Base-by-base conservation (phyloP, 129 eudicot genomes). In the Scalesia atractyloides region DNA sequence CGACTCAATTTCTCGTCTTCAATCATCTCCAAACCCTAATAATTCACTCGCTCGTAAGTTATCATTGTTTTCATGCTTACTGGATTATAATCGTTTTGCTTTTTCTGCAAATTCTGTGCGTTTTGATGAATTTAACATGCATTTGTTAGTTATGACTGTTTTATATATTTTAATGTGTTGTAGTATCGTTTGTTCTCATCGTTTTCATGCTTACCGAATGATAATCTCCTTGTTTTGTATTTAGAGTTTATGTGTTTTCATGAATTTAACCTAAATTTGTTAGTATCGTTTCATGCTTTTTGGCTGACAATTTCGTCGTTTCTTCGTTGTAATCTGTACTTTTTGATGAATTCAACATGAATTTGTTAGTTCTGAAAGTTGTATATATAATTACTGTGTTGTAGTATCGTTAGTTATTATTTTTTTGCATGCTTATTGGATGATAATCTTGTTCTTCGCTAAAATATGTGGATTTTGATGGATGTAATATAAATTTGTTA, bases 1-100 rank as follows among this genome's bases (percentile, higher is more conserved):
- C 41, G 83, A 80, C 74, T 77, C 96, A 69, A 87, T 89, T 53
- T 82, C 90, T 79, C 88, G 73, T 6, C 90, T 92, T 69, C 82
- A 83, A 36, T 81, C 89, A 6, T 69, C 92, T 70, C 90, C 87
- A 56, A 76, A 79, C 64, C 80, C 62, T 34, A 70, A 24, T 5
- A 72, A 77, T 57, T 69, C 86, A 7, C 75, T 80, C 54, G 66
- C 80, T 68, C 84, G 92, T 88, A 63, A 73, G 66, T 69, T 52
- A 13, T 26, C 26, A 16, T 66, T 43, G 4, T 41, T 10, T 33
- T 48, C 14, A 17, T 58, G 1, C 13, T 33, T 14, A 34, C 37
- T n/a, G 19, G n/a, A 44, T 43, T 6, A 26, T 26, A 0, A 60
- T 46, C 60, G 33, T 19, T 26, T 46, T n/a, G 54, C 36, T 51